phyloP scores from a whole-genome alignment of 2,329 filamentous ascomycete genomes.

The Cladophialophora chaetospira region DNA sequence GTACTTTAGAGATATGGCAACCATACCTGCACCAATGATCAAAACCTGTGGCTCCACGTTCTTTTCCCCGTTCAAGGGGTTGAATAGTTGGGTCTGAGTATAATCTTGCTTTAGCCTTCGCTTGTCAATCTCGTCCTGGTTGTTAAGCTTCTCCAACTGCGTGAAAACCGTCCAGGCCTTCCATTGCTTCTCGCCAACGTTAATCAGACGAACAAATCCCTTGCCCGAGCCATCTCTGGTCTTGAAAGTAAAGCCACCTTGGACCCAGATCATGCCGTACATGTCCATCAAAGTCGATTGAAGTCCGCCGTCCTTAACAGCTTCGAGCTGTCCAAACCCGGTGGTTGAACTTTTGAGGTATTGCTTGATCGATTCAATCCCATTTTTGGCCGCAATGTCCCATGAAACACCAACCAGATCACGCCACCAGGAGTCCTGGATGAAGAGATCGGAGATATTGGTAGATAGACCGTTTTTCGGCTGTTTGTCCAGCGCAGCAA shows the following conservation, averaged over 20 bases:
- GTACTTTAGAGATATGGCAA: background rate
- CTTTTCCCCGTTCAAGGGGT: background rate
- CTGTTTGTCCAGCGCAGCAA: slow-evolving; percentile 1
- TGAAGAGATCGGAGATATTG: slow-evolving; percentile 1
- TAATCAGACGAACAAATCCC: slow-evolving; percentile 8
- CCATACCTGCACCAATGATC: slow-evolving; percentile 18
- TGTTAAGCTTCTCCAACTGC: slow-evolving; percentile 2
- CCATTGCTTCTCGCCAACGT: slow-evolving; percentile 1
- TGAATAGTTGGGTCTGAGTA: background rate
- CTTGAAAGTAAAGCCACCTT: slow-evolving; percentile 9
- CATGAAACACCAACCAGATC: slow-evolving; percentile 3
- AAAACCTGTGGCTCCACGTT: slow-evolving; percentile 1
- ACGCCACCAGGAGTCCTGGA: slow-evolving; percentile 11
- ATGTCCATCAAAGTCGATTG: slow-evolving; percentile 5
- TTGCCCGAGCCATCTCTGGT: slow-evolving; percentile 2
- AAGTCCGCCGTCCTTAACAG: background rate
- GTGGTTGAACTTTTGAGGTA: slow-evolving; percentile 4
- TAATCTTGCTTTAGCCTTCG: background rate
- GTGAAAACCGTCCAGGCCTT: slow-evolving; percentile 10
- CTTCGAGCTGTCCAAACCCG: background rate
- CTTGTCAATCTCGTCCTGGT: slow-evolving; percentile 3
- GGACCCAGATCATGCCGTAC: slow-evolving; percentile 1
- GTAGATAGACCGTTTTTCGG: slow-evolving; percentile 8
- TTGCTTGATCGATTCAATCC: background rate
- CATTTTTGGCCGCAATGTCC: slow-evolving; percentile 2